Base-by-base conservation (phyloP, 306 rosid genomes). In the Prunus campanulata region DNA sequence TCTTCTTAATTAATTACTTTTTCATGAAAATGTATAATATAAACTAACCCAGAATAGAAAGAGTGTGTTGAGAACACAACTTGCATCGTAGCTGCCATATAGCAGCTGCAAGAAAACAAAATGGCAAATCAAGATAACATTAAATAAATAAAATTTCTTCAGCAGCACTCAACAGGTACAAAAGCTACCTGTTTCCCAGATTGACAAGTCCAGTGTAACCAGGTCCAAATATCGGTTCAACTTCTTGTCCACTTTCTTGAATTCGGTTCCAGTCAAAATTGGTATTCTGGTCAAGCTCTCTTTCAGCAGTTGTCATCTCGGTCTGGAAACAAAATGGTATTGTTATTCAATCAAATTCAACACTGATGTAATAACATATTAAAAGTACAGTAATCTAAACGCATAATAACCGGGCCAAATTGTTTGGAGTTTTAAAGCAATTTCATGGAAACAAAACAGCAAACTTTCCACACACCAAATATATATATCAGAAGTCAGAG, bases 281-380 rank as follows among this genome's bases (percentile, higher is more conserved):
- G 69, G 97, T 89, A 87, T 95, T 95, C 78, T 91, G 97, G 81
- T 95, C 98, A 73, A 95, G 97, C 84, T 95, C 99, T 83, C 93
- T 95, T 87, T 92, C 99, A 83, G 99, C 97, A 68, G 97, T 95
- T 13, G 99, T 95, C 97, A 92, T 92, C 85, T 95, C 97, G 68
- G 99, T 95, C 99, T 95, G 90, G 62, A 86, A 35, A 67, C 60
- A 67, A 82, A 60, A 80, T 78, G 52, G 35, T 22, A 55, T n/a
- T 42, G 51, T 35, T 55, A 71, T 22, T 55, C 19, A 3, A 66
- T 39, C 71, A 66, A n/a, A 35, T n/a, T 39, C 55, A 12, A n/a
- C 20, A 54, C 59, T 42, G 44, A 25, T n/a, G n/a, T 27, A 32
- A n/a, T 30, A 51, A 70, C 44, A 51, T 9, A 30, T 6, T 11